These are phyloP conservation scores for Coccomyxa subellipsoidea DNA, from an alignment of 163 green algal genomes.

Conservation along the genomic window DNA sequence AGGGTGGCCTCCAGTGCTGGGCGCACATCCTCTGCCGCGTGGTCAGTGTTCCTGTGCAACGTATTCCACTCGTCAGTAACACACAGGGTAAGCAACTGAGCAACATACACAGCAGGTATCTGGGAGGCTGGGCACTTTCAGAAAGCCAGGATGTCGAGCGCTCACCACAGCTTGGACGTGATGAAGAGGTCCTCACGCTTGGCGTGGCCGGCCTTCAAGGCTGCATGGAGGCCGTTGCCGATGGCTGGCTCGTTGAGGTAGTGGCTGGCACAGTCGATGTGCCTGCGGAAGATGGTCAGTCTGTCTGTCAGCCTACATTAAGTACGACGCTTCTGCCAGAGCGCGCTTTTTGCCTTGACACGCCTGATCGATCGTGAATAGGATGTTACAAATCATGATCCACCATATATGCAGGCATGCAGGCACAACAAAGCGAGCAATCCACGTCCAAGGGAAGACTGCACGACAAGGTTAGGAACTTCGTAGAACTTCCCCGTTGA, in stretches of 20 bases:
- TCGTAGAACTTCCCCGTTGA: no score
- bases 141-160: neutral
- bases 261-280: conserved; percentile 18
- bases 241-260: conserved; percentile 8
- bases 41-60: conserved; percentile 5
- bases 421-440: no score
- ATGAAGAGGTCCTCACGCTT: conserved; percentile 31
- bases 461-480: no score
- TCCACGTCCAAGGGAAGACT: no score
- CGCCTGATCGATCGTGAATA: no score
- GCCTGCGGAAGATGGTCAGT: neutral
- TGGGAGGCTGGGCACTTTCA: neutral
- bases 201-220: neutral
- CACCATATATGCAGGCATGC: no score
- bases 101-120: no score
- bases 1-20: conserved; percentile 32
- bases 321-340: no score
- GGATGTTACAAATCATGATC: no score
- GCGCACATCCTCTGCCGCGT: conserved; percentile 4
- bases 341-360: no score
- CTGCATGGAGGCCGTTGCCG: neutral
- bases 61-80: neutral
- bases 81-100: neutral
- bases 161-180: conserved; percentile 24
- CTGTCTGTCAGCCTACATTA: no score